Evolutionary conservation across 768 basidiomycete genomes (phyloP).

Genomic region (Trametes punicea): DNA sequence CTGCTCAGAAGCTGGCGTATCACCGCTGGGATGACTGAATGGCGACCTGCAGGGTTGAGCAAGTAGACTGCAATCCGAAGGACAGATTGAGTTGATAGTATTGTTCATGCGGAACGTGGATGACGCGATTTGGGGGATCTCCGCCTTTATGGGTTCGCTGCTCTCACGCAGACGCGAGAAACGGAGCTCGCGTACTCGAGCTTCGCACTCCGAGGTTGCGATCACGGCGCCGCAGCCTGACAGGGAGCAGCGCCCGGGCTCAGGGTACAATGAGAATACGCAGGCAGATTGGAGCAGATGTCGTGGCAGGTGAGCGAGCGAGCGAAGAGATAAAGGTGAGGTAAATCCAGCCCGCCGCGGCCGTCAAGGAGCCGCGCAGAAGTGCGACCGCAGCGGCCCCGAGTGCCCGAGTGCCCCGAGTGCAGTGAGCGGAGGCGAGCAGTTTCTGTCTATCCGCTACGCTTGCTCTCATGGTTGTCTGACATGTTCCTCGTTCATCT

Average conservation of each 20-base stretch:
- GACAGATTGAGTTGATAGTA: not conserved
- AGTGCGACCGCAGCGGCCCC: conserved; percentile 12
- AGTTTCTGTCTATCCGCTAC: too few relatives aligned
- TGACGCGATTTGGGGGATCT: not conserved
- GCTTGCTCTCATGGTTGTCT: too few relatives aligned
- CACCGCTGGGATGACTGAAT: too few relatives aligned
- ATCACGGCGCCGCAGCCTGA: not conserved
- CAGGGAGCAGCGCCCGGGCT: too few relatives aligned
- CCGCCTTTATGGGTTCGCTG: not conserved
- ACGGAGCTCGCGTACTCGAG: not conserved
- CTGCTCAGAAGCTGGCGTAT: too few relatives aligned
- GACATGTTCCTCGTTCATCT: not conserved
- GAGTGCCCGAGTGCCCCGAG: too few relatives aligned
- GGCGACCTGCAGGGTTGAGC: not conserved
- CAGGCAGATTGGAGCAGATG: too few relatives aligned
- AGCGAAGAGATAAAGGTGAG: not conserved
- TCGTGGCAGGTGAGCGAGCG: not conserved
- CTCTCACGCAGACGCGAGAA: not conserved
- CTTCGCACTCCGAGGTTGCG: not conserved
- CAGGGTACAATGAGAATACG: too few relatives aligned
- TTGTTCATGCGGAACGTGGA: conserved; percentile 4
- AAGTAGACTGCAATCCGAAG: not conserved
- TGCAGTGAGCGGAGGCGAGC: not conserved
- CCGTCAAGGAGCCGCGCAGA: conserved; percentile 1
- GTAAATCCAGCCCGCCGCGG: conserved; percentile 5